A percentile compares a stretch with the other conserved stretches of the same genome.
phyloP scores from a whole-genome alignment of 768 basidiomycete species.

The Leccinum boreale region DNA sequence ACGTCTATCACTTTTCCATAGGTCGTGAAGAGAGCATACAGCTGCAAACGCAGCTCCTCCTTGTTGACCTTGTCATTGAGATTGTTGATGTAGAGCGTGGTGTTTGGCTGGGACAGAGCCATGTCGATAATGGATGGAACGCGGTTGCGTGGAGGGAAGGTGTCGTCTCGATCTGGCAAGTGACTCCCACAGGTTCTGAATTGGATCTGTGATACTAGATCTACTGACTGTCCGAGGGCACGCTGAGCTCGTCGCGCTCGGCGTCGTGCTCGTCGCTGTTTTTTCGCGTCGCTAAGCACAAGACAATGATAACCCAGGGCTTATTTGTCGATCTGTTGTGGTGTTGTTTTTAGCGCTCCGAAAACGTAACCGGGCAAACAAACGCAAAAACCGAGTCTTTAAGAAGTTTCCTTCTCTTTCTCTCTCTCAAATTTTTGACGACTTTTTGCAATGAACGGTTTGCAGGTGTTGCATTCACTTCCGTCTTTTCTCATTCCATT shows the following conservation, averaged over 20 bases:
- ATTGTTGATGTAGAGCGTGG: constrained; percentile 89
- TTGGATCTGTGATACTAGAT: neutral
- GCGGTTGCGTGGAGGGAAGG: neutral
- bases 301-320: neutral
- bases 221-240: neutral
- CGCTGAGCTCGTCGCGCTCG: neutral
- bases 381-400: constrained; percentile 25
- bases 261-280: constrained; percentile 5
- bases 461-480: constrained; percentile 40
- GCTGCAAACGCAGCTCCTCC: constrained; percentile 77
- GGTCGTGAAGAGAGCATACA: constrained; percentile 87
- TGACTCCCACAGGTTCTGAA: constrained; percentile 19
- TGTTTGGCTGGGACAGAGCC: constrained; percentile 66
- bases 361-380: constrained; percentile 33
- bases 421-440: constrained; percentile 32
- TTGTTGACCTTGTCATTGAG: constrained; percentile 93
- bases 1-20: constrained; percentile 94
- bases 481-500: constrained; percentile 61
- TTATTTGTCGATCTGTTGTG: constrained; percentile 14
- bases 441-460: constrained; percentile 35
- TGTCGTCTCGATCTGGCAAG: constrained; percentile 17
- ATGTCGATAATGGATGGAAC: constrained; percentile 26
- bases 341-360: constrained; percentile 25
- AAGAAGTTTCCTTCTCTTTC: constrained; percentile 4
- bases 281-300: constrained; percentile 1